A percentile compares a stretch with the other conserved stretches of the same genome.
These are phyloP conservation scores for Pseudogymnoascus verrucosus DNA, from an alignment of 2,329 filamentous ascomycete species.

Conservation along the genomic window DNA sequence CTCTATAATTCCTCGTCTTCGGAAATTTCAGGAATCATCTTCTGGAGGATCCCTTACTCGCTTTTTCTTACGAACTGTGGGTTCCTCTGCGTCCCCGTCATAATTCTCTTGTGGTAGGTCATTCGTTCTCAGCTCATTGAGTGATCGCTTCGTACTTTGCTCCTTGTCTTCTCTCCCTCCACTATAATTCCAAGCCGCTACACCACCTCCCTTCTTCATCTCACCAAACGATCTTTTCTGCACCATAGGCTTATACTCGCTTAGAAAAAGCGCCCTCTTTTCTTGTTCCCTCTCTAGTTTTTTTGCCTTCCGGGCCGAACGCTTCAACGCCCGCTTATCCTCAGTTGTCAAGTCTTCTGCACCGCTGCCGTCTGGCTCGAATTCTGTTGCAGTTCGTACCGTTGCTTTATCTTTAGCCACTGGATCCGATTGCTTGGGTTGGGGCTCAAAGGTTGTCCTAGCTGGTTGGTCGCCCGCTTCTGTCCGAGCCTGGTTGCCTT, in stretches of 20 bases:
- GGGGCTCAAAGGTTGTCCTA: background rate
- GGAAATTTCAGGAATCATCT: no score
- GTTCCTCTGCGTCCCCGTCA: background rate
- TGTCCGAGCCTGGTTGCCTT: background rate
- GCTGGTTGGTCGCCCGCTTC: background rate
- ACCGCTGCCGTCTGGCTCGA: background rate
- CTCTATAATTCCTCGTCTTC: no score
- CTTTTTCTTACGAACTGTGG: no score
- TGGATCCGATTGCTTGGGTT: background rate
- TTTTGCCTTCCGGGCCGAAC: no score
- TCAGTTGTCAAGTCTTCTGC: no score
- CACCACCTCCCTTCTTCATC: background rate
- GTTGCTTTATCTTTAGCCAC: background rate
- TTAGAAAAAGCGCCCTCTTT: background rate
- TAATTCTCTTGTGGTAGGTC: background rate
- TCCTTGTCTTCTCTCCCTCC: background rate
- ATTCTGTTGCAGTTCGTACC: background rate
- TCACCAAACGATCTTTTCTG: background rate
- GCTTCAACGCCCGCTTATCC: no score
- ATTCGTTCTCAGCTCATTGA: background rate
- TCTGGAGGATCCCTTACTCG: no score
- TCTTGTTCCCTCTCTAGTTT: no score
- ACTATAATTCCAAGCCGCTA: constrained; percentile 5
- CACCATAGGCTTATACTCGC: background rate
- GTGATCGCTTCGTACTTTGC: background rate